Evolutionary conservation across 140 eudicot species (phyloP).

Genomic region (Ambrosia hybrid): DNA sequence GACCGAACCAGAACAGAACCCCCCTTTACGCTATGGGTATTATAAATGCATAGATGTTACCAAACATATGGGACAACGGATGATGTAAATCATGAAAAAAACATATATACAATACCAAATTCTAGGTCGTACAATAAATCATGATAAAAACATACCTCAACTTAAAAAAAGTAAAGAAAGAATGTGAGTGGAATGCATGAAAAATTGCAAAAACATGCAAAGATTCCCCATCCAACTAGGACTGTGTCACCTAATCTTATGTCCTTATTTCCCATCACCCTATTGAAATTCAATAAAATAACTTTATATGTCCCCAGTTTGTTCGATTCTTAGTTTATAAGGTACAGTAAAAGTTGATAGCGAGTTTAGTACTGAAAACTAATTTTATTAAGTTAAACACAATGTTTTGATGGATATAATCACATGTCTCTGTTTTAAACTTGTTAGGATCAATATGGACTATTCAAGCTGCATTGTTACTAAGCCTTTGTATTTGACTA

Average conservation of each 20-base stretch:
- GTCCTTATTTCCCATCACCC: constrained; percentile 17
- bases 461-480: no score
- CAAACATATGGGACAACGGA: constrained; percentile 34
- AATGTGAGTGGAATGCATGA: constrained; percentile 28
- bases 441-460: no score
- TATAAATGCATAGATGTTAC: constrained; percentile 24
- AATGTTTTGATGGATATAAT: neutral
- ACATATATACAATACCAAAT: constrained; percentile 20
- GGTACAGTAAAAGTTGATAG: neutral
- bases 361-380: neutral
- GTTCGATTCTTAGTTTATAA: neutral
- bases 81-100: constrained; percentile 24
- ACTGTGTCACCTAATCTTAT: constrained; percentile 27
- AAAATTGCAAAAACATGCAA: constrained; percentile 30
- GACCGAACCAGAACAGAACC: no score
- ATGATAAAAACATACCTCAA: constrained; percentile 12
- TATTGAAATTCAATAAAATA: neutral
- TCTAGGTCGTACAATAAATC: constrained; percentile 17
- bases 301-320: neutral
- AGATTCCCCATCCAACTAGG: constrained; percentile 41
- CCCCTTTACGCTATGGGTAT: neutral
- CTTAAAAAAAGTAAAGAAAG: no score
- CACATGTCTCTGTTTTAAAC: no score
- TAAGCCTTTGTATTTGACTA: no score
- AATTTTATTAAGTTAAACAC: neutral